Evolutionary conservation across 2,329 filamentous ascomycete species (phyloP), one percentile per base, ranked within the genome.

Genomic region (Xylariaceae sp.): DNA sequence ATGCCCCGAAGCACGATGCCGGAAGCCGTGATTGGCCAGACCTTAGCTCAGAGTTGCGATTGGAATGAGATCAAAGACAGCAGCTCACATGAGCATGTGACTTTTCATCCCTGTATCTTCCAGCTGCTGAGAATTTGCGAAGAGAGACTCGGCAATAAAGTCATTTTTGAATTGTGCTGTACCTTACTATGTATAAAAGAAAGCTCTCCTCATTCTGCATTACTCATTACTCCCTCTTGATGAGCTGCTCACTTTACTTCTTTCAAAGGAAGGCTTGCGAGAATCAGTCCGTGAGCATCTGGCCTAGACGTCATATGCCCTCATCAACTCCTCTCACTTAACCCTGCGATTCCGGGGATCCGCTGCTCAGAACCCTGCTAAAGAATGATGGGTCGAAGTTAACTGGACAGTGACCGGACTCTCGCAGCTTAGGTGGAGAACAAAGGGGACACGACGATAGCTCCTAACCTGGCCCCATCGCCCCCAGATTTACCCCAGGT

Each of bases 401-500:
- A 10, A n/a, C 21, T 27, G n/a, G n/a, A 6, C 13, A 35, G 11
- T 26, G 13, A 24, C 8, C 24, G 20, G 29, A 43, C 29, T 20
- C 16, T 15, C 33, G 55, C 26, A 48, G 36, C 32, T 24, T 23
- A 6, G 21, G 20, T 36, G 29, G 36, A 37, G 35, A 47, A 47
- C n/a, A n/a, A n/a, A n/a, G n/a, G n/a, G n/a, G n/a, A n/a, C n/a
- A n/a, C n/a, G n/a, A n/a, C n/a, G n/a, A n/a, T n/a, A n/a, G n/a
- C n/a, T n/a, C n/a, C n/a, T n/a, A n/a, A n/a, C n/a, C n/a, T n/a
- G 4, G 53, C 50, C 48, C 57, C 55, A 43, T 53, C 35, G 58
- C 59, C 60, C n/a, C 60, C 60, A 49, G 60, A 61, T 63, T 62
- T 63, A 60, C 60, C 60, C 60, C 59, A 60, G 59, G 45, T 63